These are phyloP conservation scores for Mycosphaerella sp. DNA, from an alignment of 2,329 filamentous ascomycete species.

Conservation along the genomic window DNA sequence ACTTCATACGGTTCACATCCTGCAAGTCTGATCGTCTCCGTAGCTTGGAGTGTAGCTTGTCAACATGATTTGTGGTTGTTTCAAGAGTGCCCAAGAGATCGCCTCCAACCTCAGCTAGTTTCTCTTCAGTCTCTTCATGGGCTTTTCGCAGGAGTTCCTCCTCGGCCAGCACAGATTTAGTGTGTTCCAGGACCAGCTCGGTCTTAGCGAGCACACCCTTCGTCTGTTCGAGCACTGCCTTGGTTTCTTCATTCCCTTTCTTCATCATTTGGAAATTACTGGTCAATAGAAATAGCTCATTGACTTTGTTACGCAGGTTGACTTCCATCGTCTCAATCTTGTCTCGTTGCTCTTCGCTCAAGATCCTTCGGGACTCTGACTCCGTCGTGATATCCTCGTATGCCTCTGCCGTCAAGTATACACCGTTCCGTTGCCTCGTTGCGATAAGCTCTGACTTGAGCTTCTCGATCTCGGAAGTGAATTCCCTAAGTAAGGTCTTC, in stretches of 20 bases:
- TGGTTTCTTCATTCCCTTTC: slow-evolving; percentile 79
- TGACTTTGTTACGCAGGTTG: slow-evolving; percentile 86
- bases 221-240: slow-evolving; percentile 66
- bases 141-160: slow-evolving; percentile 75
- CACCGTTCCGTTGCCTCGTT: slow-evolving; percentile 86
- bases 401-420: slow-evolving; percentile 81
- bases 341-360: slow-evolving; percentile 85
- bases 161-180: slow-evolving; percentile 68
- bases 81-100: slow-evolving; percentile 72
- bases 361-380: slow-evolving; percentile 84
- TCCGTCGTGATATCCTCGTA: slow-evolving; percentile 89
- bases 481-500: slow-evolving; percentile 83
- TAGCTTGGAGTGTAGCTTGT: slow-evolving; percentile 78
- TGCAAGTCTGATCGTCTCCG: slow-evolving; percentile 80
- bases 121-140: slow-evolving; percentile 75
- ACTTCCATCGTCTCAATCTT: slow-evolving; percentile 88
- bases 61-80: slow-evolving; percentile 72
- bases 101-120: slow-evolving; percentile 66
- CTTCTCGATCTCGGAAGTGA: slow-evolving; percentile 87
- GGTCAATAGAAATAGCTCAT: slow-evolving; percentile 81
- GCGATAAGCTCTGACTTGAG: slow-evolving; percentile 90
- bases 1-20: slow-evolving; percentile 67
- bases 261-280: slow-evolving; percentile 83
- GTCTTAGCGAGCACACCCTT: slow-evolving; percentile 79
- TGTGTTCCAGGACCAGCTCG: slow-evolving; percentile 73